These are phyloP conservation scores for Starmerella roubikii DNA, from an alignment of 805 yeast species.

Conservation along the genomic window DNA sequence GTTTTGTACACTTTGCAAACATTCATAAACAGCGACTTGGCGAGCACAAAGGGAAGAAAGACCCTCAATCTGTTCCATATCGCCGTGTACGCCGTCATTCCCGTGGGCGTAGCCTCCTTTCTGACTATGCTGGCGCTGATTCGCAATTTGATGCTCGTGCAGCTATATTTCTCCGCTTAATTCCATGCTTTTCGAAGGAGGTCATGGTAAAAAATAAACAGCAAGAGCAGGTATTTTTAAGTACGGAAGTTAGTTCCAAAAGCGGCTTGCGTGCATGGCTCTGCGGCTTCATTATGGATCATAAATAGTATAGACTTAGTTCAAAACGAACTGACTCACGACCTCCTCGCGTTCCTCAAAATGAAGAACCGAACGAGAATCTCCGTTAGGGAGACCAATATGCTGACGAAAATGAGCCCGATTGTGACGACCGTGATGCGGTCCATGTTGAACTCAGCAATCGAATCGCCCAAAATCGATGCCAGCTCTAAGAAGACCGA, in stretches of 20 bases:
- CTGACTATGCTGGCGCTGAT: constrained; percentile 77
- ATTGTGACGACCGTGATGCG: constrained; percentile 85
- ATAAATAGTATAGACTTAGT: too few relatives aligned
- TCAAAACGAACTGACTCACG: too few relatives aligned
- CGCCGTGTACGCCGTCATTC: constrained; percentile 95
- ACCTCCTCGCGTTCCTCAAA: constrained; percentile 1
- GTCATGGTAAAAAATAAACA: too few relatives aligned
- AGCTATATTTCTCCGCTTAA: constrained; percentile 31
- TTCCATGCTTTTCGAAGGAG: too few relatives aligned
- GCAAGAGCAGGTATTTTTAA: too few relatives aligned
- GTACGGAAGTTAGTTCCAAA: too few relatives aligned
- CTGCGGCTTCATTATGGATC: too few relatives aligned
- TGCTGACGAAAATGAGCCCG: constrained; percentile 61
- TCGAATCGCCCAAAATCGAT: constrained; percentile 83
- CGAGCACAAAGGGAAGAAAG: constrained; percentile 30
- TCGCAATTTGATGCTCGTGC: constrained; percentile 57
- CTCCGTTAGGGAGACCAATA: constrained; percentile 37
- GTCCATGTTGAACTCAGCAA: constrained; percentile 85
- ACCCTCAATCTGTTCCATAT: constrained; percentile 78
- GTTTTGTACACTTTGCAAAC: constrained; percentile 70
- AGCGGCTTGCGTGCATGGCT: too few relatives aligned
- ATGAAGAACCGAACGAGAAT: constrained; percentile 18
- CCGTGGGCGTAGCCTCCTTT: constrained; percentile 89
- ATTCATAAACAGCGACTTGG: constrained; percentile 59
- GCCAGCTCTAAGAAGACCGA: constrained; percentile 86